phyloP scores from a whole-genome alignment of 2,329 filamentous ascomycete species.

The Clonostachys rhizophaga region DNA sequence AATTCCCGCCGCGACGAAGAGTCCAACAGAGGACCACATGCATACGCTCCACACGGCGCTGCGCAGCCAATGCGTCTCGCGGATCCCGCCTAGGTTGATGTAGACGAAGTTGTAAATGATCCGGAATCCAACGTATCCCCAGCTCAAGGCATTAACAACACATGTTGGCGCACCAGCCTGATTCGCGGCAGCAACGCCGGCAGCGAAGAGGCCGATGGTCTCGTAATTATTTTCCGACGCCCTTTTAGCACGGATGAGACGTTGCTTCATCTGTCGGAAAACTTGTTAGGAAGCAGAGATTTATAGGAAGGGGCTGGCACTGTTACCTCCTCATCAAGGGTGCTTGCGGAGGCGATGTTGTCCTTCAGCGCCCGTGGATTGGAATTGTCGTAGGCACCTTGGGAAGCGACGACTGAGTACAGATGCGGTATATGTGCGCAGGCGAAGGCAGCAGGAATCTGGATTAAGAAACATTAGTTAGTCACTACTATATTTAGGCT shows the following conservation, averaged over 20 bases:
- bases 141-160: conserved; percentile 31
- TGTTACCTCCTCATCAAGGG: conserved; percentile 18
- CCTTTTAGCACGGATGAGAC: conserved; percentile 47
- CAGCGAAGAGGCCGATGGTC: conserved; percentile 35
- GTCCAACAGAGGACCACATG: conserved; percentile 19
- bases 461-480: background rate
- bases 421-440: conserved; percentile 25
- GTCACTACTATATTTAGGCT: background rate
- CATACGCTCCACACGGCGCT: conserved; percentile 29
- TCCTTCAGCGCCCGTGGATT: conserved; percentile 28
- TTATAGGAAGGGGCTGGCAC: conserved; percentile 1
- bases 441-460: conserved; percentile 35
- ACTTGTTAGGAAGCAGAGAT: background rate
- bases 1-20: conserved; percentile 36
- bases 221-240: conserved; percentile 38
- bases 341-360: conserved; percentile 20
- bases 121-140: conserved; percentile 32
- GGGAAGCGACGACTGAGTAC: conserved; percentile 20
- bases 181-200: conserved; percentile 39
- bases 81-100: conserved; percentile 34
- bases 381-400: conserved; percentile 26
- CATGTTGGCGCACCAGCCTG: conserved; percentile 26
- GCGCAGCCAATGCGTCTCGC: conserved; percentile 26
- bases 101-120: conserved; percentile 35
- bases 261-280: conserved; percentile 34